Base-by-base conservation (phyloP, 2,329 filamentous ascomycete species). In the Trichoderma hamatum region DNA sequence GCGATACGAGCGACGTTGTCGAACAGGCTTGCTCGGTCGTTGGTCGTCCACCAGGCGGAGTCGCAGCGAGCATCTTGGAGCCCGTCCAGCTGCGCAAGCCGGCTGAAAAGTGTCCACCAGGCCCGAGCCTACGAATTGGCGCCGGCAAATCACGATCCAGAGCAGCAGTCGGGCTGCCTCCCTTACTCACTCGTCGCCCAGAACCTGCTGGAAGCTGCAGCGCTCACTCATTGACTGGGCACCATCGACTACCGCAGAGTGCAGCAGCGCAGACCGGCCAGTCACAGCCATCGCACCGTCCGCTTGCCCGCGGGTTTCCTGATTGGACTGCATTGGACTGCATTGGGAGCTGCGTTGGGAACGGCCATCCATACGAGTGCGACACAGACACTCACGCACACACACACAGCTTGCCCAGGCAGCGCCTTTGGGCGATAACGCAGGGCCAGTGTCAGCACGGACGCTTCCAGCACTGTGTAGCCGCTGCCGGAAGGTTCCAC, bases 391-490 rank as follows among this genome's bases (percentile, higher is more conserved):
- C 16, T n/a, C 39, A 43, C 16, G n/a, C 39, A 43, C 16, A 43
- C 39, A n/a, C 32, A 1, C 36, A n/a, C 16, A n/a, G 34, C 34
- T 7, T 1, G 34, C 34, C 34, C 16, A 43, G 16, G 36, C 36
- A 43, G 36, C 36, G 36, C 36, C 39, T 43, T 43, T 43, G 39
- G 39, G 39, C 39, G 39, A 36, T 66, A 68, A 69, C 70, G 39
- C 36, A 10, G 49, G 58, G 36, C 60, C 69, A 64, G 71, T 72
- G 69, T 49, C 52, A 58, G 28, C 46, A n/a, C 39, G 56, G 56
- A 21, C 26, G 26, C 21, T 13, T 69, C 71, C 64, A 69, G 72
- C 72, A 73, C 72, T 68, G 72, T 73, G 72, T 73, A 69, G 72
- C 69, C 64, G 64, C 21, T 26, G 64, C 71, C 49, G 55, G 71